Evolutionary conservation across 345 rosid genomes (phyloP), one percentile per base, ranked within the genome.

Genomic region (Streptanthus diversifolius): DNA sequence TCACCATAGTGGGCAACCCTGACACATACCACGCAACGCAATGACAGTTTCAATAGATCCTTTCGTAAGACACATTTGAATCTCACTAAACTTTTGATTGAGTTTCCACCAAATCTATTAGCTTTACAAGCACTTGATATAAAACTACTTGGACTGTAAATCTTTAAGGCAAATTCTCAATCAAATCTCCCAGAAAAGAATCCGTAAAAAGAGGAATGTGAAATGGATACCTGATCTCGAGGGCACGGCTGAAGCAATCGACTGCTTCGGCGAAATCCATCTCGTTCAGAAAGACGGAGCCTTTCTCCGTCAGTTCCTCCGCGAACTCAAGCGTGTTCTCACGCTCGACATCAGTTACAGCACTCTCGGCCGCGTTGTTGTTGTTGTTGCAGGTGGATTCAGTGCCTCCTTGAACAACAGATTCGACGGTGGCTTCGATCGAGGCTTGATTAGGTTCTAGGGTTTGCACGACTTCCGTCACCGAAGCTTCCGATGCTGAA

Each of bases 191-290:
- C 22, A 7, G 1, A 10, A 55, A 15, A 57, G 6, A 9, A 9
- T 63, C 14, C 8, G 27, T 30, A 18, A 65, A 14, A 21, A 14
- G 29, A 47, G 25, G 14, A 9, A 37, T 9, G 25, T 4, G 3
- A 47, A 68, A 60, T 2, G 30, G 17, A 59, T 69, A 93, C 99
- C 93, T 87, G 83, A 91, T 91, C 70, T 95, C 98, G 7, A 95
- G 89, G 52, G 93, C 86, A 27, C 98, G 99, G 83, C 98, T 90
- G 44, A 88, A 90, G 85, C 92, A 95, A 36, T 95, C 98, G 5
- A 86, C 87, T 14, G 99, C 99, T 79, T 91, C 96, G 5, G 60
- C 70, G 62, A 76, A 85, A 68, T 95, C 95, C 1, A 61, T 69
- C 40, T 87, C 93, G 63, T 78, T 90, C 56, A 95, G 54, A 13